Base-by-base conservation (phyloP, 2,329 filamentous ascomycete genomes). In the Camptophora hylomeconis region DNA sequence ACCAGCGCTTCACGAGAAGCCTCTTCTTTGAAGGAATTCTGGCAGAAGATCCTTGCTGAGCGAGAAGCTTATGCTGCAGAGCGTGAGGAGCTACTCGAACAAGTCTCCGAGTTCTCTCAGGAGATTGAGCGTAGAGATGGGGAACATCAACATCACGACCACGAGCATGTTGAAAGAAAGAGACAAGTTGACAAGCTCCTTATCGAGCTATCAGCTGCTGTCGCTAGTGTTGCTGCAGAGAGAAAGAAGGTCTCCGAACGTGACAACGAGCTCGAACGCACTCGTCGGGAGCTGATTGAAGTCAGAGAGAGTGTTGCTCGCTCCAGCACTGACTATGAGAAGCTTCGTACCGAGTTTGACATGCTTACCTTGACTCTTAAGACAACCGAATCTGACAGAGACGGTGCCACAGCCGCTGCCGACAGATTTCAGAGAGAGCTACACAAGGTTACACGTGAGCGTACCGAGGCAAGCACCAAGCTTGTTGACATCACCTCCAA, bases 1-100 rank as follows among this genome's bases (percentile, higher is more conserved):
- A 34, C 40, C 16, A 45, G 30, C 27, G 48, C 47, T 18, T 46
- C 42, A 3, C 39, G 41, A 11, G 48, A 50, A 26, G 47, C 48
- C 5, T 40, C 40, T 7, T 43, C 42, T 3, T 35, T 50, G 12
- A 49, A 45, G 26, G 45, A 48, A 31, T 42, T 46, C 26, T 50
- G 48, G 48, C 29, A 39, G 8, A 28, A 30, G 7, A 38, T 50
- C 26, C 44, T 47, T 32, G 36, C 45, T 11, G 48, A 50, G 17
- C 45, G 47, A 15, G 42, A 48, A 22, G 35, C 41, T 7, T 47
- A 45, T 17, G 38, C 42, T 24, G 38, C 34, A 11, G 47, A 49
- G 36, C 38, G 42, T 9, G 48, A 50, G 27, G 45, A 46, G 28
- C 28, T 50, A 7, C 32, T 47, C 23, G 22, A 39, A 10, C 45